Evolutionary conservation across 805 yeast species (phyloP).

Genomic region (Sporopachydermia quercuum): DNA sequence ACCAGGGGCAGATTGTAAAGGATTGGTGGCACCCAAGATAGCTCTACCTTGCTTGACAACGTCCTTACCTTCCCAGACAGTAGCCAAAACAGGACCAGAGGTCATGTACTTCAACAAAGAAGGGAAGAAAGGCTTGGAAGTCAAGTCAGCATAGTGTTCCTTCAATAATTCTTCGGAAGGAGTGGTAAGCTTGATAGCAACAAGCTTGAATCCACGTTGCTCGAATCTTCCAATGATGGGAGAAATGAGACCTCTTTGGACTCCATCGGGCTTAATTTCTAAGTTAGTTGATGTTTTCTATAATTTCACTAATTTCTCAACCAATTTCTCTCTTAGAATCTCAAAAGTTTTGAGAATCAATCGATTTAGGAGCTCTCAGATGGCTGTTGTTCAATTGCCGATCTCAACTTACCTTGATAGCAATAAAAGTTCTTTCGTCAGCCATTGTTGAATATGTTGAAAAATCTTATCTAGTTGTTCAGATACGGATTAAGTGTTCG

Average conservation of each 20-base stretch:
- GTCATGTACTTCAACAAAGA: conserved; percentile 90
- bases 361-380: no score
- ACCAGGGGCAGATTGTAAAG: conserved; percentile 94
- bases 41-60: conserved; percentile 98
- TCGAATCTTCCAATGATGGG: conserved; percentile 87
- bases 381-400: no score
- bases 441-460: conserved; percentile 25
- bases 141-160: conserved; percentile 92
- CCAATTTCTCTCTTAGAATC: no score
- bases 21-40: conserved; percentile 98
- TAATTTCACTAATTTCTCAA: no score
- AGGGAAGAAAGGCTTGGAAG: conserved; percentile 95
- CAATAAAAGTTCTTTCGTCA: conserved; percentile 81
- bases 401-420: conserved; percentile 34
- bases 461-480: neutral
- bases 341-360: neutral
- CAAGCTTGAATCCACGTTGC: conserved; percentile 94
- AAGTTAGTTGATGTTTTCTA: neutral
- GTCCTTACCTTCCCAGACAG: conserved; percentile 99
- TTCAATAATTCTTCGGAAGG: conserved; percentile 82
- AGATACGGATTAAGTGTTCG: no score
- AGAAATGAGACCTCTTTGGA: conserved; percentile 94
- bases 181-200: conserved; percentile 79
- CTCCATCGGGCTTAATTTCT: conserved; percentile 77
- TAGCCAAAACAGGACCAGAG: conserved; percentile 97